Conservation (phyloP, 495 filamentous ascomycete genomes). For the Penicillium macrosclerotiorum region DNA sequence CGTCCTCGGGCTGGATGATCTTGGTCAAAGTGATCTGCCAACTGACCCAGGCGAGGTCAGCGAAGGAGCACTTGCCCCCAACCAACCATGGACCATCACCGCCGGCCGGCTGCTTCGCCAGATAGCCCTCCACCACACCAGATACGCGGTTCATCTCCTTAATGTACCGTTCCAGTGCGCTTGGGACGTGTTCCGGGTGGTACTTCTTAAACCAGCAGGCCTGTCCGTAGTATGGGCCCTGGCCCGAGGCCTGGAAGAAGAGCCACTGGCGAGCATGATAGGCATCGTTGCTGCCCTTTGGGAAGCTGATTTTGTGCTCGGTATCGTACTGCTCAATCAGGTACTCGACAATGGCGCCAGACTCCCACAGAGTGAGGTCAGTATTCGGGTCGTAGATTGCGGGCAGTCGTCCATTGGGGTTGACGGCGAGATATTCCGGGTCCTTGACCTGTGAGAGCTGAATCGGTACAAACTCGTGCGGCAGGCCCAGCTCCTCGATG, state of each 20-base stretch:
- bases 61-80: conserved; percentile 40
- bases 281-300: conserved; percentile 34
- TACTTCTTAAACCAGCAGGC: conserved; percentile 44
- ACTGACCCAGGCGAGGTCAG: conserved; percentile 2
- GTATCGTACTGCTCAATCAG: conserved; percentile 61
- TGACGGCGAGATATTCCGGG: conserved; percentile 47
- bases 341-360: conserved; percentile 65
- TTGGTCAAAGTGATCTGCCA: conserved; percentile 43
- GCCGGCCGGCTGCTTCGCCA: conserved; percentile 33
- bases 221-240: conserved; percentile 61
- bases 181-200: conserved; percentile 53
- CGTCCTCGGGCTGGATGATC: conserved; percentile 16
- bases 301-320: conserved; percentile 50
- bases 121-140: conserved; percentile 48
- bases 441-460: conserved; percentile 52
- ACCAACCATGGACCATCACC: conserved; percentile 43
- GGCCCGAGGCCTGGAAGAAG: conserved; percentile 33
- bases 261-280: conserved; percentile 52
- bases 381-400: conserved; percentile 62
- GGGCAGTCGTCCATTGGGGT: conserved; percentile 63
- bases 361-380: conserved; percentile 59
- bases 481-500: conserved; percentile 56
- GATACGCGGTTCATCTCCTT: conserved; percentile 57
- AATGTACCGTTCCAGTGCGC: conserved; percentile 51
- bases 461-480: conserved; percentile 42